phyloP scores from a whole-genome alignment of 306 rosid species.

The Gynostemma pentaphyllum region DNA sequence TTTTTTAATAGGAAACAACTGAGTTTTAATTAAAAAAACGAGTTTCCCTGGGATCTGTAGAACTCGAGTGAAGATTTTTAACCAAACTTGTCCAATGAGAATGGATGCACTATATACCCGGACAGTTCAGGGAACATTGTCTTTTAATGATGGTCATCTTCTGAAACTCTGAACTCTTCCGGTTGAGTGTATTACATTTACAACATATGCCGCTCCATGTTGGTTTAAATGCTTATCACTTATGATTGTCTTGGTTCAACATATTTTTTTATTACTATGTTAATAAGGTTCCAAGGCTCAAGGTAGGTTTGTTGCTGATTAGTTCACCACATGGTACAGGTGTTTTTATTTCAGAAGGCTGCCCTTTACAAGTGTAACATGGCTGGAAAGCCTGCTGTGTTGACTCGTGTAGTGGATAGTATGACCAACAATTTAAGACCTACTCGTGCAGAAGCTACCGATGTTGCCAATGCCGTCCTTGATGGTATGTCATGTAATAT shows the following conservation, averaged over 20 bases:
- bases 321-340: conserved; percentile 36
- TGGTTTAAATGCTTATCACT: not conserved
- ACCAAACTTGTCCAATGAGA: not conserved
- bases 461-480: conserved; percentile 97
- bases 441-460: conserved; percentile 99
- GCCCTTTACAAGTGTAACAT: conserved; percentile 93
- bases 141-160: not conserved
- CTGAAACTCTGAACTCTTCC: not conserved
- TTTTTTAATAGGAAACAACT: too few relatives aligned
- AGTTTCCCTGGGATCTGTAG: too few relatives aligned
- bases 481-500: conserved; percentile 52
- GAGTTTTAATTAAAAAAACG: not conserved
- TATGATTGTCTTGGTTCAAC: not conserved
- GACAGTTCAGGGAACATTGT: not conserved
- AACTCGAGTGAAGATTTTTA: not conserved
- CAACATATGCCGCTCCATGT: not conserved
- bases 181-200: not conserved
- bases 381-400: conserved; percentile 99
- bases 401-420: conserved; percentile 97
- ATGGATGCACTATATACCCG: not conserved
- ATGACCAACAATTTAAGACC: conserved; percentile 98
- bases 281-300: not conserved
- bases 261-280: not conserved
- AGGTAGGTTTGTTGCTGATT: conserved; percentile 1
- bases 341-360: conserved; percentile 90